These are phyloP conservation scores for Pseudocercospora pini-densiflorae DNA, from an alignment of 2,329 filamentous ascomycete genomes.

Conservation along the genomic window DNA sequence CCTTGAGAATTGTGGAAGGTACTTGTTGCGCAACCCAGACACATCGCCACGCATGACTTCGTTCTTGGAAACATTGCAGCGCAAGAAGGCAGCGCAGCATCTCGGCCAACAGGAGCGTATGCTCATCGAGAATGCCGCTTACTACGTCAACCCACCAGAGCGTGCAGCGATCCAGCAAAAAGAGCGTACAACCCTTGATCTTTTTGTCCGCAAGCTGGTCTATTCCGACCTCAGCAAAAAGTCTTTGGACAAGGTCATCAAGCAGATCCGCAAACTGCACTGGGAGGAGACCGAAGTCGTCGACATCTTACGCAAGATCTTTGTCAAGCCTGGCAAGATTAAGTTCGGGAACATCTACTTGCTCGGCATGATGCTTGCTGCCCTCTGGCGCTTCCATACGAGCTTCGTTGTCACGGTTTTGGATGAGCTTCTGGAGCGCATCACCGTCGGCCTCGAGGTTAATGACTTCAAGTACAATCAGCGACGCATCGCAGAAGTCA, in stretches of 20 bases:
- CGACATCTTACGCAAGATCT: slow-evolving; percentile 81
- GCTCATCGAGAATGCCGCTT: slow-evolving; percentile 97
- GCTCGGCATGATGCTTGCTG: slow-evolving; percentile 84
- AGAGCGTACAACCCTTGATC: slow-evolving; percentile 88
- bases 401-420: slow-evolving; percentile 90
- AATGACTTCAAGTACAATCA: slow-evolving; percentile 99
- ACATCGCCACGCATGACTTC: slow-evolving; percentile 91
- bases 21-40: slow-evolving; percentile 88
- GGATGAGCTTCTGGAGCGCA: slow-evolving; percentile 86
- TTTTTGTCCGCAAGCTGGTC: slow-evolving; percentile 90
- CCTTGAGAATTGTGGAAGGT: slow-evolving; percentile 94
- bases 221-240: slow-evolving; percentile 94
- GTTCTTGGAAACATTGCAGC: slow-evolving; percentile 91
- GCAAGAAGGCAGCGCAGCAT: slow-evolving; percentile 95
- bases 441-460: slow-evolving; percentile 85
- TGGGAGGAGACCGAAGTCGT: slow-evolving; percentile 95
- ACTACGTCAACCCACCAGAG: slow-evolving; percentile 95
- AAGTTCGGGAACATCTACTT: slow-evolving; percentile 97
- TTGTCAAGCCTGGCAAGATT: slow-evolving; percentile 94
- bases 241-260: slow-evolving; percentile 90
- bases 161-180: slow-evolving; percentile 95
- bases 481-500: slow-evolving; percentile 90
- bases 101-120: slow-evolving; percentile 95
- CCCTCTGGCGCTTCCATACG: slow-evolving; percentile 88
- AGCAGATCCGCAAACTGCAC: slow-evolving; percentile 91